Evolutionary conservation across 2,329 filamentous ascomycete species (phyloP), one percentile per base, ranked within the genome.

Genomic region (Cercospora citrullina): DNA sequence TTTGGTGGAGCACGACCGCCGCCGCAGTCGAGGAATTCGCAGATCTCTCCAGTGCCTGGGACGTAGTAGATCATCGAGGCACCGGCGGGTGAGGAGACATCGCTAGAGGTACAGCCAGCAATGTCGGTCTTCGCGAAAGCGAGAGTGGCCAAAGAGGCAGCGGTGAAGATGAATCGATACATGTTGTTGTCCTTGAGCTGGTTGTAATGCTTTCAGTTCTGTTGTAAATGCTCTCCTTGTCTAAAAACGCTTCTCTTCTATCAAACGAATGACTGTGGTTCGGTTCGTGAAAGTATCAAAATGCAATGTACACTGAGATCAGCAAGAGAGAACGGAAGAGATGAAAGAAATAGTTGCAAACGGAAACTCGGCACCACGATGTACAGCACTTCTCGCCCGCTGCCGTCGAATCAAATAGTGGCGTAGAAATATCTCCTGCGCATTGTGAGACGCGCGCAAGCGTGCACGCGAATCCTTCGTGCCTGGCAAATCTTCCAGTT

Each of bases 1-100:
- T 75, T 90, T 68, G 87, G 85, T 3, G 89, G 87, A 8, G 88
- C 89, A 57, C 85, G 83, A 65, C 88, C 89, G 71, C 89, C 89
- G 67, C 89, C 89, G 78, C 89, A 91, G 84, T 91, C 89, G 72
- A 88, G 83, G 69, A 87, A 75, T 10, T 82, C 81, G 83, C 89
- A 91, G 75, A 90, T 81, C 80, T 90, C 88, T 75, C 88, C 87
- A 18, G 85, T 87, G 72, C 80, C 87, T 1, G 87, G 88, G 63
- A 89, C 84, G 77, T 87, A 90, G 82, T 83, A 90, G 73, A 87
- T 78, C 58, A 84, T 68, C 65, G 82, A 84, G 53, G 82, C 81
- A 72, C 83, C 84, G 68, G 79, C 76, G 58, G 75, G 72, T 26
- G 74, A 76, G 64, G 71, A 74, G 68, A 78, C 71, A 62, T 76